A percentile compares a stretch with the other conserved stretches of the same genome.
Conservation (phyloP, 75 land plant species). For the Pseudotsuga menziesii region DNA sequence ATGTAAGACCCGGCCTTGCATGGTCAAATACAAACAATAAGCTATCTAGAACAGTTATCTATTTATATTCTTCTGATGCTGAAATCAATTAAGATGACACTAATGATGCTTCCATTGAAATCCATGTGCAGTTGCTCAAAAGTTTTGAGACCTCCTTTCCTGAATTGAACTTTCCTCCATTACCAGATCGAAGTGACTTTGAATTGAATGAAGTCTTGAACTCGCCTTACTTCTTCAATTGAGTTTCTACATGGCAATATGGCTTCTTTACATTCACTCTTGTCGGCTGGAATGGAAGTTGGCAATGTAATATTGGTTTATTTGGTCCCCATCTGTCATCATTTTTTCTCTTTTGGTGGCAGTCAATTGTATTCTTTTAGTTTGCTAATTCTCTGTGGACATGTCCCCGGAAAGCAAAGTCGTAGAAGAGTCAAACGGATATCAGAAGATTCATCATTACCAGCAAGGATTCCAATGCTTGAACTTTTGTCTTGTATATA, state of each 20-base stretch:
- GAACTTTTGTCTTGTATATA: neutral
- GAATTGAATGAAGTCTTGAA: slow-evolving; percentile 70
- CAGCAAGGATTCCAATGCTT: neutral
- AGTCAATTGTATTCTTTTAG: neutral
- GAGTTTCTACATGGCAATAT: slow-evolving; percentile 6
- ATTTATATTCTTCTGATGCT: neutral
- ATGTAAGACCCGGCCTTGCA: slow-evolving; percentile 42
- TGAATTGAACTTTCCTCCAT: slow-evolving; percentile 48
- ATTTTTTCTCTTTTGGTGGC: neutral
- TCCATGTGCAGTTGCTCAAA: slow-evolving; percentile 56
- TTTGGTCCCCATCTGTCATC: neutral
- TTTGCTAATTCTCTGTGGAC: neutral
- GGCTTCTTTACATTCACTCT: neutral
- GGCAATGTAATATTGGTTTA: neutral
- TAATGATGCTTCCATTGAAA: neutral
- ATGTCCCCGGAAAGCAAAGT: neutral
- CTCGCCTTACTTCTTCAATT: slow-evolving; percentile 88
- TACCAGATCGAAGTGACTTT: slow-evolving; percentile 74
- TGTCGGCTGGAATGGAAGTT: neutral
- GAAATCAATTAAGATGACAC: neutral
- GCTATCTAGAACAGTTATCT: neutral
- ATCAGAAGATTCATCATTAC: slow-evolving; percentile 7
- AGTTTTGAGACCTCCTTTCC: slow-evolving; percentile 64
- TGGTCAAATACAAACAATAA: neutral
- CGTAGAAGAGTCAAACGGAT: neutral